Evolutionary conservation across 1,139 yeast genomes (phyloP), one percentile per base, ranked within the genome.

Genomic region (Pichia sp.): DNA sequence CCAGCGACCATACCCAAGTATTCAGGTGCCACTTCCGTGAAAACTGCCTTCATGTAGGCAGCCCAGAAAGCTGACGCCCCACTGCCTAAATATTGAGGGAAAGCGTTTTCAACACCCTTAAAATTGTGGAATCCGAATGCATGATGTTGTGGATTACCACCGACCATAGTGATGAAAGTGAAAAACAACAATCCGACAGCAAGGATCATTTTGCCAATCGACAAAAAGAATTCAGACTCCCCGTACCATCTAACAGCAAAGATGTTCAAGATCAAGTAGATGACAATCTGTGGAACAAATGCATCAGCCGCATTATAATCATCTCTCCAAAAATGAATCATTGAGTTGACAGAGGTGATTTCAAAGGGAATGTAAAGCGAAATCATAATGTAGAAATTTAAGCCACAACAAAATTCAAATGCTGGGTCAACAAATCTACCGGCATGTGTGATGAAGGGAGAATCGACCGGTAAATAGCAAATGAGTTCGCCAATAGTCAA

Each of bases 221-320:
- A 64, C 38, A 72, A 62, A 77, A 80, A 67, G 56, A 77, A 74
- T 54, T 77, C 83, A 39, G 74, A 69, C 55, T 76, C 82, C 34
- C 83, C 84, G 44, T 66, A 70, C 45, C 63, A 62, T 42, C 60
- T 60, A 30, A 70, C 72, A 20, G 72, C 48, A 34, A 64, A 55
- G 29, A 62, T 55, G 49, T 69, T 70, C 33, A 66, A 50, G 9
- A 51, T 38, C 9, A 62, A 41, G 22, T 69, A 61, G 15, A 65
- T 51, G 1, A 58, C 56, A 54, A 69, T 64, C 20, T 44, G 48
- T 6, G 50, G 49, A 12, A 39, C 72, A 52, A 65, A 68, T 0
- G 72, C 68, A 41, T 65, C 72, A 22, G 68, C 74, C 3, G 74
- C 67, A 25, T 63, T 62, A 46, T 65, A 68, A 48, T 68, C 74